Percentiles rank a stretch among this genome's conserved stretches.
Conservation (phyloP, 257 asterid species). For the Gardenia jasminoides region DNA sequence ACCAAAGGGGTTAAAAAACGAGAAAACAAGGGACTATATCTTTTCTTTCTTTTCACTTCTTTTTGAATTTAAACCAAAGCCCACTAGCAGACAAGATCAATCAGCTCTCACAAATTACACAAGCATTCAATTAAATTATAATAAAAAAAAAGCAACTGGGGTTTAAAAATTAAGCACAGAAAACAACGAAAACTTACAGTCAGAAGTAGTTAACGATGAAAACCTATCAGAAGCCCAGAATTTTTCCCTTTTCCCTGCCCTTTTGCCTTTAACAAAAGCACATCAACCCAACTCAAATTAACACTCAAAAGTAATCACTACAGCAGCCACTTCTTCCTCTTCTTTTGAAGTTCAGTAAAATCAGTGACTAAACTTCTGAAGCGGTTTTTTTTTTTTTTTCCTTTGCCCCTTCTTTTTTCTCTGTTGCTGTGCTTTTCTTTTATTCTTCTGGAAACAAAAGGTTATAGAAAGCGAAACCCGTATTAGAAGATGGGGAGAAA, state of each 20-base stretch:
- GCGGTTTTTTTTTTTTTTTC: too few species aligned
- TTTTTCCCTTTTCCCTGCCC: background rate
- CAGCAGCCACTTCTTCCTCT: background rate
- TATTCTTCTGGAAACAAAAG: background rate
- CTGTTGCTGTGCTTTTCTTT: background rate
- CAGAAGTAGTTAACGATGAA: background rate
- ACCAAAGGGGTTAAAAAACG: background rate
- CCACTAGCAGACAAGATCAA: background rate
- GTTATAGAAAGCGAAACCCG: constrained; percentile 3
- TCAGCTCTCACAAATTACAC: background rate
- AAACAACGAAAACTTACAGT: background rate
- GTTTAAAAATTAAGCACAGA: background rate
- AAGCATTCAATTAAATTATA: background rate
- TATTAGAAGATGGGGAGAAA: constrained; percentile 11
- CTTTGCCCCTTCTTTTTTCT: too few species aligned
- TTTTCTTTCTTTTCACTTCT: background rate
- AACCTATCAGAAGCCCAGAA: background rate
- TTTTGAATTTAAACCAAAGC: background rate
- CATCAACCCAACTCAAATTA: constrained; percentile 3
- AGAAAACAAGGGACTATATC: background rate
- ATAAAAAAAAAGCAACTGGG: background rate
- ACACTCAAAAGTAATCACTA: background rate
- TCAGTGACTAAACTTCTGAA: background rate
- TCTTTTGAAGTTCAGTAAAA: background rate
- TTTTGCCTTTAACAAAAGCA: background rate